Percentiles rank a stretch among this genome's conserved stretches.
phyloP scores from a whole-genome alignment of 768 basidiomycete genomes.

The Boletus coccyginus region DNA sequence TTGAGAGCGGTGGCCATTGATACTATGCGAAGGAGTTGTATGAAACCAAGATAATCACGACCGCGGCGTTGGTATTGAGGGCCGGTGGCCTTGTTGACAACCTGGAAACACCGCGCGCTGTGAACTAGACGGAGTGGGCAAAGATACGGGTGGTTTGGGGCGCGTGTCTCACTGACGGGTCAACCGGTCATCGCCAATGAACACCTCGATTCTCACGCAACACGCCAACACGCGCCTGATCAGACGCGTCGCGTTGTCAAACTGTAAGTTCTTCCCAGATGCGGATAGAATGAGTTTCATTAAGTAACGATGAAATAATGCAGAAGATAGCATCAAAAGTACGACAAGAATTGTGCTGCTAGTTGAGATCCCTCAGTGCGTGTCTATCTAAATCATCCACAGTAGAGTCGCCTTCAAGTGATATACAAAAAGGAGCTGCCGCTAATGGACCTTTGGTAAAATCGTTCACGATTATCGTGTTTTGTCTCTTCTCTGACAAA shows the following conservation, averaged over 20 bases:
- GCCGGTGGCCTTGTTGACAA: not conserved
- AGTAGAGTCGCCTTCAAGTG: constrained; percentile 7
- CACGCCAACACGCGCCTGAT: constrained; percentile 16
- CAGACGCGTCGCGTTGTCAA: constrained; percentile 17
- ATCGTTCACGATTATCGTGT: not conserved
- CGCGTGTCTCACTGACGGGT: not conserved
- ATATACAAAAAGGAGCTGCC: constrained; percentile 6
- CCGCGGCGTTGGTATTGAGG: not conserved
- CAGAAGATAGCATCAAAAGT: constrained; percentile 5
- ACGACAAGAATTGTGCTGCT: constrained; percentile 1
- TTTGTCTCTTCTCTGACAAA: constrained; percentile 8
- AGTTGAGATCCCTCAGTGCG: constrained; percentile 25
- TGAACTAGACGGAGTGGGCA: not conserved
- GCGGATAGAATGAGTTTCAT: not conserved
- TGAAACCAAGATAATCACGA: constrained; percentile 5
- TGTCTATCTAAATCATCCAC: constrained; percentile 20
- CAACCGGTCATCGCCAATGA: constrained; percentile 3
- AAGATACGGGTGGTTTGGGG: constrained; percentile 5
- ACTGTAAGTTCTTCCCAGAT: not conserved
- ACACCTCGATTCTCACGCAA: constrained; percentile 24
- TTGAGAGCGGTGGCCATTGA: constrained; percentile 43
- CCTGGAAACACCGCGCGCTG: not conserved
- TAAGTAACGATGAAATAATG: not conserved
- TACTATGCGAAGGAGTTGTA: not conserved
- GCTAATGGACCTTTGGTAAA: not conserved